phyloP scores from a whole-genome alignment of 2,329 filamentous ascomycete species.

The Thermomyces lanuginosus region DNA sequence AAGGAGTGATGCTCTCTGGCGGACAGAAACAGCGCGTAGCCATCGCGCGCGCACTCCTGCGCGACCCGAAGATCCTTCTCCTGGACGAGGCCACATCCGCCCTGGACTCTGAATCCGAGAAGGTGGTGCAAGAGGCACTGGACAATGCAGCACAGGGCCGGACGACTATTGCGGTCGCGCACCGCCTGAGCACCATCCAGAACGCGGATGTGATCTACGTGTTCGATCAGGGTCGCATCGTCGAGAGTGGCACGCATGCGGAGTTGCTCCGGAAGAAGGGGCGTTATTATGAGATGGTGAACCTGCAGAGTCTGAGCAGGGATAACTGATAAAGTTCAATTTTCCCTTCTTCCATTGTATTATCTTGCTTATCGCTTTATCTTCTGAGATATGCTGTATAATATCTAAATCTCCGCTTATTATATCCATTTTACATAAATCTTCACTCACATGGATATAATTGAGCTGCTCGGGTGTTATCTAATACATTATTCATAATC shows the following conservation, averaged over 20 bases:
- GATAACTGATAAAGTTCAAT: too few relatives aligned
- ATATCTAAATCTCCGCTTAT: too few relatives aligned
- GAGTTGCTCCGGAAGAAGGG: constrained; percentile 56
- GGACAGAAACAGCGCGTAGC: constrained; percentile 92
- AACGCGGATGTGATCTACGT: constrained; percentile 92
- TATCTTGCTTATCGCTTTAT: too few relatives aligned
- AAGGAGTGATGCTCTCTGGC: constrained; percentile 70
- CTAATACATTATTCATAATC: too few relatives aligned
- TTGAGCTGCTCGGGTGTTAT: too few relatives aligned
- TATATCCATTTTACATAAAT: too few relatives aligned
- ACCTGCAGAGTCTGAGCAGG: constrained; percentile 61
- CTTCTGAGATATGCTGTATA: too few relatives aligned
- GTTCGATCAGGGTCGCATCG: constrained; percentile 76
- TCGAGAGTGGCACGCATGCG: constrained; percentile 66
- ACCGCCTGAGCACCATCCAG: constrained; percentile 81
- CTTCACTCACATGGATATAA: too few relatives aligned
- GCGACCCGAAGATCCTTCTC: constrained; percentile 75
- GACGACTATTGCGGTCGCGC: constrained; percentile 87
- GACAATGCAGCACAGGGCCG: constrained; percentile 70
- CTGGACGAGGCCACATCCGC: constrained; percentile 58
- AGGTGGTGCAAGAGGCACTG: constrained; percentile 50
- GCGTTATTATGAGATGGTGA: constrained; percentile 63
- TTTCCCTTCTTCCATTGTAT: too few relatives aligned
- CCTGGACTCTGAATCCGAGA: constrained; percentile 34
- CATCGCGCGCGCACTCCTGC: constrained; percentile 76